Percentiles rank a stretch among this genome's conserved stretches.
Conservation (phyloP, 1,139 yeast genomes). For the Zygosaccharomyces sapae region DNA sequence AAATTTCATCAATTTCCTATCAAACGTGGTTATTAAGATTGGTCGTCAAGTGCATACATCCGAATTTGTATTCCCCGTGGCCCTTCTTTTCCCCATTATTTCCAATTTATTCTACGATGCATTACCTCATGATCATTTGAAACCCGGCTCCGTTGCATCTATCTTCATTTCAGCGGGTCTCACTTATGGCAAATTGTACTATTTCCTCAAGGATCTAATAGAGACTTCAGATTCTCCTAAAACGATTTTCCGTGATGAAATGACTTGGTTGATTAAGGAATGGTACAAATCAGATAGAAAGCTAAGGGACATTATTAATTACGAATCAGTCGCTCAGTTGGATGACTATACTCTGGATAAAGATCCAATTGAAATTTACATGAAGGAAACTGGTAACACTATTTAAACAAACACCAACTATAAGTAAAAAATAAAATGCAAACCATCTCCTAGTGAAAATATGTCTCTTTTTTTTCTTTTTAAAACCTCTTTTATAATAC, state of each 20-base stretch:
- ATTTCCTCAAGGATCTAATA: conserved; percentile 60
- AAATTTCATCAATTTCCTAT: conserved; percentile 37
- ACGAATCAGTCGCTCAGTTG: conserved; percentile 27
- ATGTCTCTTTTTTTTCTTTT: no score
- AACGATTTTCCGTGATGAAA: conserved; percentile 47
- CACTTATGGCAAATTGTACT: conserved; percentile 63
- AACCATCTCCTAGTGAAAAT: not conserved
- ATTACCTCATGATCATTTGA: conserved; percentile 43
- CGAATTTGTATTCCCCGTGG: conserved; percentile 79
- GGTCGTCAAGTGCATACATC: conserved; percentile 50
- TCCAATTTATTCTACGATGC: conserved; percentile 35
- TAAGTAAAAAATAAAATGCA: conserved; percentile 1
- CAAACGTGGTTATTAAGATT: conserved; percentile 42
- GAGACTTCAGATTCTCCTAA: conserved; percentile 57
- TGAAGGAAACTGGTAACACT: conserved; percentile 32
- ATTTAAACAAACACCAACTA: conserved; percentile 13
- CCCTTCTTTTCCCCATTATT: conserved; percentile 59
- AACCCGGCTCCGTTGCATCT: conserved; percentile 56
- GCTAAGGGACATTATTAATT: conserved; percentile 51
- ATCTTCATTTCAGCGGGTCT: conserved; percentile 76
- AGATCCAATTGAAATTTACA: conserved; percentile 36
- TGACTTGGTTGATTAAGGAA: conserved; percentile 55
- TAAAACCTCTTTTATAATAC: no score
- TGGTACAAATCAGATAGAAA: conserved; percentile 66
- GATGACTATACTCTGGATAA: conserved; percentile 29